A percentile compares a stretch with the other conserved stretches of the same genome.
phyloP scores from a whole-genome alignment of 768 basidiomycete genomes.

The Porphyrellus cyaneotinctus region DNA sequence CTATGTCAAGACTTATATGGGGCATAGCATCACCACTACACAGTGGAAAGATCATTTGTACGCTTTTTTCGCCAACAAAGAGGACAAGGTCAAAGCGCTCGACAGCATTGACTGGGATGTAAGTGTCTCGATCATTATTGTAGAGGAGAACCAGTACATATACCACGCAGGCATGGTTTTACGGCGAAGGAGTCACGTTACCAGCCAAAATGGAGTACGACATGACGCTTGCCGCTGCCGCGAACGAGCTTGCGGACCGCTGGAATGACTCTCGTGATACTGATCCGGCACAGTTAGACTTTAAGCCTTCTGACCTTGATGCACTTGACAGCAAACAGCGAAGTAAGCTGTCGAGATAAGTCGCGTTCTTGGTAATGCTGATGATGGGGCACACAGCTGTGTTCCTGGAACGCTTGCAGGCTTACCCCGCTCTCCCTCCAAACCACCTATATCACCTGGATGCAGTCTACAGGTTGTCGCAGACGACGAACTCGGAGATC shows the following conservation, averaged over 20 bases:
- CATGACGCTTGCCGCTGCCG: conserved; percentile 45
- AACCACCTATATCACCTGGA: conserved; percentile 42
- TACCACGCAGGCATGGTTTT: conserved; percentile 47
- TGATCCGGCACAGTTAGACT: conserved; percentile 35
- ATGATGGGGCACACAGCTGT: conserved; percentile 35
- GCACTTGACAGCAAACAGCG: conserved; percentile 49
- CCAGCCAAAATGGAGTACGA: conserved; percentile 52
- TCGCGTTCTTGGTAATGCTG: not conserved
- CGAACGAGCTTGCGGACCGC: conserved; percentile 46
- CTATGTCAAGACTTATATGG: conserved; percentile 52
- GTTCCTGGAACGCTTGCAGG: conserved; percentile 53
- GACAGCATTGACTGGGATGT: conserved; percentile 56
- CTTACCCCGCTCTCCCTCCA: conserved; percentile 39
- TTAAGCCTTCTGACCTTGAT: conserved; percentile 44
- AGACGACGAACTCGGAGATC: conserved; percentile 48
- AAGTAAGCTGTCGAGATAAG: conserved; percentile 24
- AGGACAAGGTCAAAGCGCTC: conserved; percentile 44
- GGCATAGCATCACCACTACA: conserved; percentile 52
- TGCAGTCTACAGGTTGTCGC: conserved; percentile 40
- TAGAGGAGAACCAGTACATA: not conserved
- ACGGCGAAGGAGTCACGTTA: conserved; percentile 49
- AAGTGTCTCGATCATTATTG: conserved; percentile 13
- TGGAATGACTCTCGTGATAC: conserved; percentile 48
- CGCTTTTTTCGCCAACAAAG: conserved; percentile 36
- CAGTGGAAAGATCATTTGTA: conserved; percentile 59